Evolutionary conservation across 2,329 filamentous ascomycete genomes (phyloP).

Genomic region (Neurospora sp.): DNA sequence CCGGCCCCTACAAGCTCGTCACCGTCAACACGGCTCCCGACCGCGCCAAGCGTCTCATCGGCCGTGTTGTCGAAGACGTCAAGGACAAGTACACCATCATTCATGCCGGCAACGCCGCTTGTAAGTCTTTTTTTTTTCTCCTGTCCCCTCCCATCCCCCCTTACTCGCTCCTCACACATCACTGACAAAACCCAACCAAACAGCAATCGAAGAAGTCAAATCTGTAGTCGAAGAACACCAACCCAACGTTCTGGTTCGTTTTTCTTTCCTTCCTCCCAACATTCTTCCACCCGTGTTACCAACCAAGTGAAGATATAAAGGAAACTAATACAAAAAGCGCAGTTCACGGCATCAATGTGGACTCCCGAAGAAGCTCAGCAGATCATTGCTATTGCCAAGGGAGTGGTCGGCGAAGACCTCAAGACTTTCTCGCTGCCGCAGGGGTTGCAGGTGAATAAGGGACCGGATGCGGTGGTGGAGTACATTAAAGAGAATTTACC

Average conservation of each 20-base stretch:
- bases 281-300: no score
- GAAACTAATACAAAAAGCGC: neutral
- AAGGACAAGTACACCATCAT: conserved; percentile 54
- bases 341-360: conserved; percentile 28
- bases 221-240: conserved; percentile 39
- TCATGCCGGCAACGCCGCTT: conserved; percentile 51
- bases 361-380: conserved; percentile 33
- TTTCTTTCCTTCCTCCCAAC: no score
- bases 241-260: conserved; percentile 42
- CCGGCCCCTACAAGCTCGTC: conserved; percentile 52
- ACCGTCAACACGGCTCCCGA: conserved; percentile 61
- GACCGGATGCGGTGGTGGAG: conserved; percentile 41
- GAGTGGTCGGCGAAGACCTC: conserved; percentile 30
- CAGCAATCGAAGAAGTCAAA: conserved; percentile 46
- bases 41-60: conserved; percentile 51
- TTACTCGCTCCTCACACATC: no score
- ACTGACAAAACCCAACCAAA: neutral
- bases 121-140: conserved; percentile 27
- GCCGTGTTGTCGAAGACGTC: conserved; percentile 48
- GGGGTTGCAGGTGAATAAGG: conserved; percentile 38
- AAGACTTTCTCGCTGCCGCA: conserved; percentile 40
- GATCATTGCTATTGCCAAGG: conserved; percentile 33
- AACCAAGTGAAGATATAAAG: neutral
- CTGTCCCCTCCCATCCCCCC: no score
- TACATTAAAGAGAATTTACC: conserved; percentile 34